Base-by-base conservation (phyloP, 805 yeast species). In the Cyberlindnera saturnus region DNA sequence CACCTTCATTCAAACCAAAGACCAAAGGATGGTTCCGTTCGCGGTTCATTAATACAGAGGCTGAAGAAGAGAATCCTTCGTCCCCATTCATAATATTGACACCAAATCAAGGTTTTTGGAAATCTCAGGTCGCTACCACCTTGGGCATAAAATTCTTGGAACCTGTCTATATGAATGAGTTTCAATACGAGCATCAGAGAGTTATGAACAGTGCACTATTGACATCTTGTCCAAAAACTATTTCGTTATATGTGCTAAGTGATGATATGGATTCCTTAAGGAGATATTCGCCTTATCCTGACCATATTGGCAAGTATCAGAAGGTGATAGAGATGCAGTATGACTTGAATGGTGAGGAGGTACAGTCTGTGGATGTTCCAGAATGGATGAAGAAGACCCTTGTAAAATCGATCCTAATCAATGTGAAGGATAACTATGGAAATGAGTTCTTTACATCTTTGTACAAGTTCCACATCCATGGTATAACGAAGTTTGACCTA, bases 401-500 rank as follows among this genome's bases (percentile, higher is more conserved):
- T 18, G 56, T 64, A 7, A 62, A 62, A n/a, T 57, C 66, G 1
- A 41, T 69, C 1, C 49, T 62, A 1, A 51, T 67, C 20, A 50
- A 53, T 17, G 52, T 64, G 4, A 56, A 59, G 19, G 62, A 56
- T 10, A 69, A 66, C 41, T 60, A 66, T 42, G 72, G 72, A 6
- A 64, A 65, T 40, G 46, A 52, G n/a, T 49, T 60, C 15, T 67
- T 56, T 39, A 65, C 67, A 2, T 61, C 72, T 23, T 39, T 67
- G 19, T 59, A 62, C 44, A 71, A 67, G 44, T 66, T 69, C 34
- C 53, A 62, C 5, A 53, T 73, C 10, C 70, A 73, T 44, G 79
- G 76, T 1, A 57, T 73, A 13, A 65, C 70, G 0, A 55, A 57
- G 34, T 57, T 62, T 32, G 73, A 68, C 48, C 37, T 61, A 3